A percentile compares a stretch with the other conserved stretches of the same genome.
These are phyloP conservation scores for Entomortierella lignicola DNA, from an alignment of 192 early-diverging fungal genomes.

Conservation along the genomic window DNA sequence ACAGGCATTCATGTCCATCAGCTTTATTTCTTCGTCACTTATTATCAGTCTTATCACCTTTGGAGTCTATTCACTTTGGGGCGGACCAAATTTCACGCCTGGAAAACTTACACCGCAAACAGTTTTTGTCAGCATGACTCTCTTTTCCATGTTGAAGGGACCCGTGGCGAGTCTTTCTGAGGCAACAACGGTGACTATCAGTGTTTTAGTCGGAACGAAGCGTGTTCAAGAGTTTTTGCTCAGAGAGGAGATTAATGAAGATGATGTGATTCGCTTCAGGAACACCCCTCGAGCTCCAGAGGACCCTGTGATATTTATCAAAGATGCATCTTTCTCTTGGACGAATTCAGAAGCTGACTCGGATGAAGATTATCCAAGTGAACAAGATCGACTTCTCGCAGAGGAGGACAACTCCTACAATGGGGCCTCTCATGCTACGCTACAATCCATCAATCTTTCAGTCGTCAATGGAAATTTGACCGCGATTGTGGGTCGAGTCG, in stretches of 20 bases:
- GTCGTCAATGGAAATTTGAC: background rate
- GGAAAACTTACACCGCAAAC: slow-evolving; percentile 49
- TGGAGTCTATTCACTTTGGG: slow-evolving; percentile 37
- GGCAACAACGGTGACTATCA: slow-evolving; percentile 64
- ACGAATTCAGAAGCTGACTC: background rate
- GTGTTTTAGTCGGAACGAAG: slow-evolving; percentile 65
- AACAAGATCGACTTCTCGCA: background rate
- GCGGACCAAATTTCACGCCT: slow-evolving; percentile 36
- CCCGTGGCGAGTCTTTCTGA: slow-evolving; percentile 69
- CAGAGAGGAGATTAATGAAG: slow-evolving; percentile 35
- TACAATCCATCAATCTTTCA: background rate
- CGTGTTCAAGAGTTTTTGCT: slow-evolving; percentile 61
- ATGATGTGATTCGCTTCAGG: slow-evolving; percentile 21
- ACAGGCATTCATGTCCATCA: slow-evolving; percentile 44
- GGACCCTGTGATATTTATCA: slow-evolving; percentile 25
- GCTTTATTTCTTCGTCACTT: slow-evolving; percentile 37
- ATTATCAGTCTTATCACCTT: slow-evolving; percentile 51
- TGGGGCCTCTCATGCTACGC: background rate
- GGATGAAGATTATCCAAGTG: background rate
- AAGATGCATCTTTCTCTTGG: slow-evolving; percentile 23
- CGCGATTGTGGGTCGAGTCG: background rate
- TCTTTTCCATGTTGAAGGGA: slow-evolving; percentile 72
- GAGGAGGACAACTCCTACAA: background rate
- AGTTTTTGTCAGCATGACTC: slow-evolving; percentile 72
- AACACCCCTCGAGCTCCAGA: slow-evolving; percentile 6